A percentile compares a stretch with the other conserved stretches of the same genome.
These are phyloP conservation scores for Leishmania martiniquensis DNA, from an alignment of 208 protist species.

Conservation along the genomic window DNA sequence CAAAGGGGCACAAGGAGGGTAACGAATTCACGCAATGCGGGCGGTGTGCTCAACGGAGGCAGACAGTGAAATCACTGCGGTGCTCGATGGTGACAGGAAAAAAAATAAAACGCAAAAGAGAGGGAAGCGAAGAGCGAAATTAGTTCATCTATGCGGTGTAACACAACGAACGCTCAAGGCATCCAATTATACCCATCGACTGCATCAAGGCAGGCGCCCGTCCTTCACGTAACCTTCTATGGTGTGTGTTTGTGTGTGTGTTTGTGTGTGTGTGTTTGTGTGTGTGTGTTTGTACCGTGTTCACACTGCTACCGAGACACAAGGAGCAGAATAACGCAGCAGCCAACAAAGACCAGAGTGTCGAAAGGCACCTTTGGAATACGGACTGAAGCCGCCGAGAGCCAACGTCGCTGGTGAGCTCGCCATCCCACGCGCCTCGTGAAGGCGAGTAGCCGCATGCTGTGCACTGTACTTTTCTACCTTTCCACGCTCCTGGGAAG, in stretches of 20 bases:
- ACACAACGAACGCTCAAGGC: neutral
- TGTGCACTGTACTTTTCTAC: neutral
- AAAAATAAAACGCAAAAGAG: constrained; percentile 4
- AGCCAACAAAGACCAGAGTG: neutral
- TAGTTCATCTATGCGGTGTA: constrained; percentile 10
- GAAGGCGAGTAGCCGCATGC: neutral
- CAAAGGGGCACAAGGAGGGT: neutral
- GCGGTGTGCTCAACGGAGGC: neutral
- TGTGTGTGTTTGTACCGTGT: neutral
- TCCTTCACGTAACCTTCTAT: constrained; percentile 13
- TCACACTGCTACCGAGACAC: neutral
- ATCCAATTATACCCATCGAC: neutral
- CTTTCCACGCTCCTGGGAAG: neutral
- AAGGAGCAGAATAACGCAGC: neutral
- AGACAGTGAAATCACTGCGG: neutral
- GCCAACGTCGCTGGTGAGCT: neutral
- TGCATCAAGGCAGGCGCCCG: neutral
- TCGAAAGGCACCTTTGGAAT: neutral
- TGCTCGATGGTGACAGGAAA: neutral
- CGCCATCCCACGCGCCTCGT: neutral
- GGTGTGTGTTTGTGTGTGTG: neutral
- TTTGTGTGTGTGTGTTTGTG: constrained; percentile 2
- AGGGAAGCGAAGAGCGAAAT: constrained; percentile 4
- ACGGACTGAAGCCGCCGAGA: neutral
- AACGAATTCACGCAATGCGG: neutral